A percentile compares a stretch with the other conserved stretches of the same genome.
These are phyloP conservation scores for Epichloe baconii DNA, from an alignment of 2,329 filamentous ascomycete species.

Conservation along the genomic window DNA sequence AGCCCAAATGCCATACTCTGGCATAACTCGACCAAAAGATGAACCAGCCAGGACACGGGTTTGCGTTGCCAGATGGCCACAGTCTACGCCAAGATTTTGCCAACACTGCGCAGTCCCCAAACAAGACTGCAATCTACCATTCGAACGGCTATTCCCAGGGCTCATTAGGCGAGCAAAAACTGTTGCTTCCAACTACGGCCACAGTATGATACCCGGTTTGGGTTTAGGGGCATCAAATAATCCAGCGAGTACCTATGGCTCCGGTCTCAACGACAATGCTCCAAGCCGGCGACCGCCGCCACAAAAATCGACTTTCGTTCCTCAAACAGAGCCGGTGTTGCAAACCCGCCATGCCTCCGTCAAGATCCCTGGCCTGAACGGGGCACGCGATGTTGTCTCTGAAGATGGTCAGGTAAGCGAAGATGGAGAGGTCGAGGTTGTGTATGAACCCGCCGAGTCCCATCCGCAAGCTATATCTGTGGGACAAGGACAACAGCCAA, in stretches of 20 bases:
- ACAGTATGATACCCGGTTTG: slow-evolving; percentile 21
- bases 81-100: slow-evolving; percentile 11
- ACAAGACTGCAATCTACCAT: slow-evolving; percentile 6
- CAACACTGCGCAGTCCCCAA: slow-evolving; percentile 8
- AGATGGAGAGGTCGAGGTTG: slow-evolving; percentile 41
- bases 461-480: background rate
- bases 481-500: background rate
- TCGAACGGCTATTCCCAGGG: background rate
- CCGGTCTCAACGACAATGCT: slow-evolving; percentile 5
- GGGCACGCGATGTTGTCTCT: slow-evolving; percentile 9
- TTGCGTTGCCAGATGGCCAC: slow-evolving; percentile 12
- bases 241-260: slow-evolving; percentile 8
- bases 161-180: slow-evolving; percentile 9
- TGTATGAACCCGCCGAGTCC: slow-evolving; percentile 31
- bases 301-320: background rate
- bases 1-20: background rate
- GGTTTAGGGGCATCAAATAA: slow-evolving; percentile 15
- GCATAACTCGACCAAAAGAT: slow-evolving; percentile 11
- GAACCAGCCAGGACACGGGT: slow-evolving; percentile 17
- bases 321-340: background rate
- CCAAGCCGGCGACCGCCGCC: background rate
- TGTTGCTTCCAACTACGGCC: slow-evolving; percentile 11
- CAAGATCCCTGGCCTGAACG: slow-evolving; percentile 3
- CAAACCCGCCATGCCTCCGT: background rate
- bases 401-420: slow-evolving; percentile 75